phyloP scores from a whole-genome alignment of 129 eudicot genomes.

The Oenanthe sinensis region DNA sequence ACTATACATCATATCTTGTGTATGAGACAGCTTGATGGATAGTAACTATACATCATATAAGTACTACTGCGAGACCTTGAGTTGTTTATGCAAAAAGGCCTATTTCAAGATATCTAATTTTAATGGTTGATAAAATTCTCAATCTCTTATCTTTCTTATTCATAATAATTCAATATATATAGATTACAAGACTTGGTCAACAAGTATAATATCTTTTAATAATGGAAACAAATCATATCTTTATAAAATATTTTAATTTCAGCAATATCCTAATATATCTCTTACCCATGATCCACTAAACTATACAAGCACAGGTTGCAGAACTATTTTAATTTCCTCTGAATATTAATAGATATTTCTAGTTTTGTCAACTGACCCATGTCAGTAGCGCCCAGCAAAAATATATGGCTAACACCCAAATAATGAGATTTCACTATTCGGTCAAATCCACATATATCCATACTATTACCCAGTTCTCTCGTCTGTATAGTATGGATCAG shows the following conservation, averaged over 20 bases:
- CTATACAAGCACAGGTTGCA: conserved; percentile 19
- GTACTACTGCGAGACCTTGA: conserved; percentile 16
- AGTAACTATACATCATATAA: conserved; percentile 15
- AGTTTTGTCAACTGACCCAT: not conserved
- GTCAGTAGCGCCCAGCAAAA: not conserved
- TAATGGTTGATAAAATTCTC: no score
- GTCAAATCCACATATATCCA: not conserved
- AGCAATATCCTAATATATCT: no score
- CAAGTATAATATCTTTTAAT: no score
- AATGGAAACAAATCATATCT: no score
- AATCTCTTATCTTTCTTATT: no score
- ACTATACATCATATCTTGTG: not conserved
- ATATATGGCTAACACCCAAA: not conserved
- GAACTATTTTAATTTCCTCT: not conserved
- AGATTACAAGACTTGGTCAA: no score
- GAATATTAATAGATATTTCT: not conserved
- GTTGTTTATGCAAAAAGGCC: conserved; percentile 14
- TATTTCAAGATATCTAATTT: conserved; percentile 8
- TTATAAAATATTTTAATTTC: no score
- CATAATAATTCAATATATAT: no score
- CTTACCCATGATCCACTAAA: no score
- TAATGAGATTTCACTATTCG: not conserved
- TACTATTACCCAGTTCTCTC: not conserved
- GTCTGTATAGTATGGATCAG: no score
- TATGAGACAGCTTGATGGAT: conserved; percentile 14